Base-by-base conservation (phyloP, 331 rosid genomes). In the Stylosanthes scabra region DNA sequence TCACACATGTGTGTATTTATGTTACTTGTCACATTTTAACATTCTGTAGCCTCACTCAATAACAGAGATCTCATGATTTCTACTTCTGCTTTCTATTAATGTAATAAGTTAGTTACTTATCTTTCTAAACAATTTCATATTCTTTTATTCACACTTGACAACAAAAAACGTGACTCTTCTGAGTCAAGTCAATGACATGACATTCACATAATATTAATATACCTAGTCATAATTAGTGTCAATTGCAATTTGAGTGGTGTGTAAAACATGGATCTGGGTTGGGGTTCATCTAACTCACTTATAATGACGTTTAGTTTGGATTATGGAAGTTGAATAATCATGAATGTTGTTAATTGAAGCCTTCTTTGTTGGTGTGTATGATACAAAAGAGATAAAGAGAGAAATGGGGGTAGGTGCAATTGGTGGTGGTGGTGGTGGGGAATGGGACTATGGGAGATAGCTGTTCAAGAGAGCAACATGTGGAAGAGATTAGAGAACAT, bases 31-130 rank as follows among this genome's bases (percentile, higher is more conserved):
- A 68, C 55, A 44, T 70, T 70, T 70, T 84, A 71, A 64, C 84
- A 83, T 84, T 82, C 75, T 68, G 83, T 74, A 50, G 72, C 31
- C 31, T 31, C 68, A 77, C 50, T 45, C 37, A 81, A 86, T 82
- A 88, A 88, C 75, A 71, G 77, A 71, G 68, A 62, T 70, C 45
- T 58, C 28, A 28, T 71, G 52, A 73, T 74, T 82, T 54, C 66
- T 46, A 62, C 6, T 34, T 34, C 4, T 34, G 39, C 6, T 34
- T 34, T 34, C 39, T 34, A 20, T 20, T 20, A 20, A 20, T 20
- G 25, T 20, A 20, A 20, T 20, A 20, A 20, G 25, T 20, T 20
- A 20, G 1, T 20, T 20, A 20, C 1, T 20, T 20, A 20, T 20
- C 0, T 20, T 20, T 20, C 25, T 20, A 20, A 20, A 20, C 25